Conservation (phyloP, 2,329 filamentous ascomycete genomes). For the Cyclaneusma minus region DNA sequence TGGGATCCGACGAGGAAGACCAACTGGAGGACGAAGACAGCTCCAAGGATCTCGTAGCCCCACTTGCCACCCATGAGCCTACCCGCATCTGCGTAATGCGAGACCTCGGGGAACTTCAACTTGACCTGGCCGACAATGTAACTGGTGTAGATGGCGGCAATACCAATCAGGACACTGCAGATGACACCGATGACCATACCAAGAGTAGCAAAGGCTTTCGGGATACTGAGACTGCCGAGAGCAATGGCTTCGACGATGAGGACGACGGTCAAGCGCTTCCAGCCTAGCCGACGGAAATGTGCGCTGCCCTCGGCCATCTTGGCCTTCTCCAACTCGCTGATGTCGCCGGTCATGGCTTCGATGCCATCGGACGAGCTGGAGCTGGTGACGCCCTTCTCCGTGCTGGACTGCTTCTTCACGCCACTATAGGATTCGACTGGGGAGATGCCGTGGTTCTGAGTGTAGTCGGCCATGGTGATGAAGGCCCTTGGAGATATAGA, state of each 20-base stretch:
- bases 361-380: constrained; percentile 11
- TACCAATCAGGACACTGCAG: constrained; percentile 9
- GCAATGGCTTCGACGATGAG: constrained; percentile 34
- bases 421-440: background rate
- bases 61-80: constrained; percentile 33
- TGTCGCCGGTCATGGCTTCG: constrained; percentile 6
- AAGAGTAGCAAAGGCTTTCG: constrained; percentile 11
- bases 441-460: background rate
- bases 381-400: background rate
- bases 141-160: constrained; percentile 26
- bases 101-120: constrained; percentile 12
- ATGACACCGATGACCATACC: constrained; percentile 15
- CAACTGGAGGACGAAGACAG: constrained; percentile 34
- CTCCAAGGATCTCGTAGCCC: constrained; percentile 34
- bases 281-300: constrained; percentile 19
- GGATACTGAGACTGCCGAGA: constrained; percentile 18
- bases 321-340: constrained; percentile 4
- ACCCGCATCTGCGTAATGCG: constrained; percentile 34
- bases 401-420: background rate
- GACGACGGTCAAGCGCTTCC: constrained; percentile 32
- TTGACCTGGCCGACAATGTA: constrained; percentile 23
- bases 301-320: constrained; percentile 6
- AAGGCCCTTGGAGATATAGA: background rate
- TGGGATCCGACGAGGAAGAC: constrained; percentile 49
- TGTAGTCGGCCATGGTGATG: background rate